phyloP scores from a whole-genome alignment of 1,284 basidiomycete species.

The Rhizoctonia solani region DNA sequence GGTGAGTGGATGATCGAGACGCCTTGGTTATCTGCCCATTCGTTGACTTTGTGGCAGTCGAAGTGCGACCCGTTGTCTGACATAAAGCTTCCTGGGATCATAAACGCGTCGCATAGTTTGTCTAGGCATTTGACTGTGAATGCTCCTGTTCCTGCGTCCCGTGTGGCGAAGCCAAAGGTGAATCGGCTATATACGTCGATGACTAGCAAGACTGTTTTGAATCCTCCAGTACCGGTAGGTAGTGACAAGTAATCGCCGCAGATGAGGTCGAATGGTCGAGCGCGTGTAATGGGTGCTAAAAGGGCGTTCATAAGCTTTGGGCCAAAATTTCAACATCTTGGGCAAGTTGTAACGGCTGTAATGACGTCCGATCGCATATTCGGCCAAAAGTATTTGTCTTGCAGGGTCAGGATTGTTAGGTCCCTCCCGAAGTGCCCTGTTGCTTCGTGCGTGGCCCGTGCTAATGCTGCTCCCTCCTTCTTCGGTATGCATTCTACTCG shows the following conservation, averaged over 20 bases:
- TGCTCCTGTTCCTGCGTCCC: conserved; percentile 41
- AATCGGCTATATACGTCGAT: conserved; percentile 27
- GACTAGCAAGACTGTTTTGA: conserved; percentile 27
- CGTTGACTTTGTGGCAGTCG: conserved; percentile 44
- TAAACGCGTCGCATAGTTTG: conserved; percentile 42
- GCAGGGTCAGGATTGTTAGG: conserved; percentile 7
- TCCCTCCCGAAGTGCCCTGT: conserved; percentile 33
- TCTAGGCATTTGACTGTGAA: conserved; percentile 42
- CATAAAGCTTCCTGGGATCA: conserved; percentile 46
- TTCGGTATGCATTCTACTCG: conserved; percentile 41
- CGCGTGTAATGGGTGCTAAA: conserved; percentile 23
- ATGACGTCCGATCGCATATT: conserved; percentile 27
- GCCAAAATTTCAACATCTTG: conserved; percentile 34
- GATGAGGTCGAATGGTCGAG: conserved; percentile 29
- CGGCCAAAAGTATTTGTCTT: conserved; percentile 36
- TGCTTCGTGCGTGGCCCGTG: conserved; percentile 1
- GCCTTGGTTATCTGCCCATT: conserved; percentile 43
- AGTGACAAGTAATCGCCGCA: conserved; percentile 32
- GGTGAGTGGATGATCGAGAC: conserved; percentile 42
- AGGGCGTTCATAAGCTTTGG: conserved; percentile 13
- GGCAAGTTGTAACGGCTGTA: conserved; percentile 20
- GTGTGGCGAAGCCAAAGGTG: conserved; percentile 35
- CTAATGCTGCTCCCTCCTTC: conserved; percentile 38
- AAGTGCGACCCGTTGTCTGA: conserved; percentile 50
- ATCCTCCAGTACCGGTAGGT: conserved; percentile 4